Evolutionary conservation across 352 stramenopile genomes (phyloP), one percentile per base, ranked within the genome.

Genomic region (Thalassiosira mediterranea): DNA sequence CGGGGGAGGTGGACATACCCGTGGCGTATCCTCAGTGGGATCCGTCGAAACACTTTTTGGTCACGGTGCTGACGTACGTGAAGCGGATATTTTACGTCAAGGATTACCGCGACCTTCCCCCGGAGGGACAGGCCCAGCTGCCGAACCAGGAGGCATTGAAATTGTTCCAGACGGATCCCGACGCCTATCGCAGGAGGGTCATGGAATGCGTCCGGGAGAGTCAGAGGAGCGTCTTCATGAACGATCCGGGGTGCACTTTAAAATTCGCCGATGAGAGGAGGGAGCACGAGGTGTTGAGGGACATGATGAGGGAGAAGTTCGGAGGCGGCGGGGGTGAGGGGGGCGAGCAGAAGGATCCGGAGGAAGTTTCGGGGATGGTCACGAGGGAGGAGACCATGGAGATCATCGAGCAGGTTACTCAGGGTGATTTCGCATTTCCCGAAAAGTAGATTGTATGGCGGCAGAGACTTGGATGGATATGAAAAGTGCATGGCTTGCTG

Each of bases 81-180:
- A 98, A 98, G 84, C 97, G 96, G 64, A 97, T 98, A 65, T 98
- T 98, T 89, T 98, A 98, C 88, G 94, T 97, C 81, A 98, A 98
- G 76, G 94, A 97, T 58, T 98, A 98, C 76, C 51, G 61, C 76
- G 87, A 15, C 64, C 83, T 34, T 52, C 70, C 72, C 10, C 75
- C 88, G 54, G 81, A 80, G 3, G 72, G 79, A 29, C 25, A 60
- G 11, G 1, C 2, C 7, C 26, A 37, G 23, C 87, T 93, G 15
- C 94, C 95, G 8, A 97, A 98, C 69, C 66, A 82, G 2, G 87
- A 90, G 2, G 95, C 96, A 0, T 87, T 96, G 28, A 82, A 94
- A 29, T 88, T 98, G 82, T 96, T 89, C 51, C 89, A 87, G 62
- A 68, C 38, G 4, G 89, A 98, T 76, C 90, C 89, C 0, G 89